Base-by-base conservation (phyloP, 306 rosid species). In the Comarum palustre region DNA sequence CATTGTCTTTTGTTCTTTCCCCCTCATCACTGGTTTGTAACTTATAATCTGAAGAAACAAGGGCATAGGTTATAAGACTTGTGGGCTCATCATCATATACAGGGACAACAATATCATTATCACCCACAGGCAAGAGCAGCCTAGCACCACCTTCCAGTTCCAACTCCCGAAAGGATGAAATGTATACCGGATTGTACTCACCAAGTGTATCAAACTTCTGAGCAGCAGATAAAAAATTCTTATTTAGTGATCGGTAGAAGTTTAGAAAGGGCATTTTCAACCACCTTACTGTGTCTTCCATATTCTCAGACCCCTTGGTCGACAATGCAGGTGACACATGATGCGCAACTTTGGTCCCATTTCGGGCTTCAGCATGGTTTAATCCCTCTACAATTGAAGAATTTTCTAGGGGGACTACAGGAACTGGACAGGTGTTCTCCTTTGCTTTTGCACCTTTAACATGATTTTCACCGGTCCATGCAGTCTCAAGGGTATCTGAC, bases 51-150 rank as follows among this genome's bases (percentile, higher is more conserved):
- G 87, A 84, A 42, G 92, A 86, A 41, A 71, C 79, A 73, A 95
- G 75, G 60, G 97, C 95, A 87, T 86, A 87, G 46, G 97, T 80
- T 83, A 95, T 90, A 66, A 91, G 78, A 75, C 99, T 95, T 27
- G 96, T 82, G 73, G 97, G 97, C 71, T 95, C 97, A 66, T 95
- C 97, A 52, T 95, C 96, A 68, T 90, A 95, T 71, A 95, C 90
- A 20, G 99, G 93, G 81, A 95, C 82, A 75, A 91, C 86, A 61
- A 89, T 86, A 71, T 90, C 97, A 79, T 84, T 86, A 38, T 85
- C 72, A 66, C 96, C 96, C 58, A 87, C 81, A 2, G 92, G 96
- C 73, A 91, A 77, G 82, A 90, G 89, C 75, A 91, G 69, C 84
- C 92, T 85, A 79, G 94, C 89, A 71, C 89, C 91, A 73, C 91